Conservation (phyloP, 2,329 filamentous ascomycete genomes). For the Epichloe bromicola region DNA sequence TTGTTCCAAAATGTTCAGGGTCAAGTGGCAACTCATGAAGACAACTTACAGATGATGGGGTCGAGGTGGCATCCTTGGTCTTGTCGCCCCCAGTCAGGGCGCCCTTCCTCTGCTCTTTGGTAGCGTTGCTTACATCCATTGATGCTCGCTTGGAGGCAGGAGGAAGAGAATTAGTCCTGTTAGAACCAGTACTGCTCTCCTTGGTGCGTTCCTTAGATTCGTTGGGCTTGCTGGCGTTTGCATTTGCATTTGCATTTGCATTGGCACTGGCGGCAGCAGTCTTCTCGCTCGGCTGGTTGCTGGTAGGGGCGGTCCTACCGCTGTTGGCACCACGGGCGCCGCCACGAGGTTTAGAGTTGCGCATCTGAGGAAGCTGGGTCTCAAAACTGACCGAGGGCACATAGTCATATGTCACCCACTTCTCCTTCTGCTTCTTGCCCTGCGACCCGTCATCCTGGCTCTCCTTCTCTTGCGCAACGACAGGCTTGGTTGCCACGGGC, state of each 20-base stretch:
- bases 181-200: slow-evolving; percentile 21
- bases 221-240: slow-evolving; percentile 17
- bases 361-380: slow-evolving; percentile 55
- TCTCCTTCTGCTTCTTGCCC: slow-evolving; percentile 55
- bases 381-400: slow-evolving; percentile 78
- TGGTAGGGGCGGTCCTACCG: slow-evolving; percentile 22
- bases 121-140: slow-evolving; percentile 22
- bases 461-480: slow-evolving; percentile 50
- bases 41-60: slow-evolving; percentile 28
- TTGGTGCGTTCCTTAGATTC: slow-evolving; percentile 23
- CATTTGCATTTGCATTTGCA: slow-evolving; percentile 14
- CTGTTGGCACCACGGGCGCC: slow-evolving; percentile 31
- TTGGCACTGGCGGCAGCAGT: slow-evolving; percentile 6
- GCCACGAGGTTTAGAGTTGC: slow-evolving; percentile 36
- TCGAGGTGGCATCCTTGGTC: slow-evolving; percentile 24
- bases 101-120: slow-evolving; percentile 35
- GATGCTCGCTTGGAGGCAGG: slow-evolving; percentile 31
- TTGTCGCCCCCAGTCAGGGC: slow-evolving; percentile 23
- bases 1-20: background rate
- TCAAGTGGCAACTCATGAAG: background rate
- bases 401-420: slow-evolving; percentile 75
- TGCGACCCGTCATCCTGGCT: slow-evolving; percentile 35
- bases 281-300: slow-evolving; percentile 26
- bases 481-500: slow-evolving; percentile 39
- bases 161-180: slow-evolving; percentile 23